Evolutionary conservation across 208 protist genomes (phyloP).

Genomic region (Entamoeba invadens): DNA sequence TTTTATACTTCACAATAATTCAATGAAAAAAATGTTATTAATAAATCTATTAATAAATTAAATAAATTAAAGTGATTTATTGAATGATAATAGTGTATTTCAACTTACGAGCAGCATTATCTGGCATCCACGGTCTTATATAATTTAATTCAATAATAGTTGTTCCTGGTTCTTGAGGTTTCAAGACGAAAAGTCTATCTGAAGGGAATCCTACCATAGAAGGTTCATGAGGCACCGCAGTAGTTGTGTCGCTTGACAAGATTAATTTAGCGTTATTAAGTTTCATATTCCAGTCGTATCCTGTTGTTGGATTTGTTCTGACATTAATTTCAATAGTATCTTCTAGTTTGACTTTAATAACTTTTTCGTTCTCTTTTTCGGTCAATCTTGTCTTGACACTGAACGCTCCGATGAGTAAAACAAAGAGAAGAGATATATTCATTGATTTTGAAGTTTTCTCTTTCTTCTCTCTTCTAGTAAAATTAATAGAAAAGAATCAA

Average conservation of each 20-base stretch:
- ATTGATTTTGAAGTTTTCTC: too few relatives aligned
- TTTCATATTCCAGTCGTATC: not conserved
- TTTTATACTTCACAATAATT: too few relatives aligned
- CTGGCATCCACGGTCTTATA: not conserved
- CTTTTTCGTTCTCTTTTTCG: not conserved
- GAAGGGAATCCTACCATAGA: not conserved
- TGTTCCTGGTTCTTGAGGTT: not conserved
- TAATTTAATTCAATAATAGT: not conserved
- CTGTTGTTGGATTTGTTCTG: not conserved
- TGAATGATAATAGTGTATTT: too few relatives aligned
- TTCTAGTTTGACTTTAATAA: not conserved
- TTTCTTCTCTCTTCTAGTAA: too few relatives aligned
- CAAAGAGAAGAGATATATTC: too few relatives aligned
- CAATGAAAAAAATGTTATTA: too few relatives aligned
- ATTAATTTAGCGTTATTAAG: not conserved
- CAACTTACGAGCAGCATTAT: too few relatives aligned
- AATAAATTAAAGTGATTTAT: too few relatives aligned
- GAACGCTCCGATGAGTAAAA: too few relatives aligned
- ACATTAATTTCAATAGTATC: not conserved
- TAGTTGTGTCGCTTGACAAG: not conserved
- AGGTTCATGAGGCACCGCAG: not conserved
- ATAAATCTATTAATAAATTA: too few relatives aligned
- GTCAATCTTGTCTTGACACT: too few relatives aligned
- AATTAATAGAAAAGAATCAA: too few relatives aligned
- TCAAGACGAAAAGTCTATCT: not conserved